A percentile compares a stretch with the other conserved stretches of the same genome.
Conservation (phyloP, 2,329 filamentous ascomycete species). For the Grosmannia huntii region DNA sequence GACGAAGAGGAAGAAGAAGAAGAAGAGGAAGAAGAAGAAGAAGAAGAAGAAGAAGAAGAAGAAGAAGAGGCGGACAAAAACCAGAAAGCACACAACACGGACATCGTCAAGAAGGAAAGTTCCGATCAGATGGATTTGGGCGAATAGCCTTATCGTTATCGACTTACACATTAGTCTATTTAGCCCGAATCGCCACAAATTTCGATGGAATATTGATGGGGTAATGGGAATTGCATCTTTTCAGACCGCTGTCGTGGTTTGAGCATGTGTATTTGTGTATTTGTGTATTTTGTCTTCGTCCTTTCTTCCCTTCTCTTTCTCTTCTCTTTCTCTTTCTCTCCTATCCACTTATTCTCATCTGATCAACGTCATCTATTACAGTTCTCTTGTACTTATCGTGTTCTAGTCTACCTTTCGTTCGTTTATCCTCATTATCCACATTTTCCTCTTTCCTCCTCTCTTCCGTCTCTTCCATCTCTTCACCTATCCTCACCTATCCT, state of each 20-base stretch:
- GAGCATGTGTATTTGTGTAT: neutral
- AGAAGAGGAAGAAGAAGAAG: neutral
- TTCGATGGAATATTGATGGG: constrained; percentile 3
- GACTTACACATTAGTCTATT: too few relatives aligned
- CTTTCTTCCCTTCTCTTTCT: neutral
- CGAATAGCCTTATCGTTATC: too few relatives aligned
- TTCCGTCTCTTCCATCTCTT: neutral
- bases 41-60: neutral
- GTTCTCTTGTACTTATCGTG: too few relatives aligned
- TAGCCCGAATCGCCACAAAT: neutral
- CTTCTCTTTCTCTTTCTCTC: too few relatives aligned
- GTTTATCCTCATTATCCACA: too few relatives aligned
- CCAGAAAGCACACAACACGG: too few relatives aligned
- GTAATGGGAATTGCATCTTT: constrained; percentile 4
- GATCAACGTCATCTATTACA: too few relatives aligned
- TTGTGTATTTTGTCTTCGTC: neutral
- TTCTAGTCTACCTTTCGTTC: too few relatives aligned
- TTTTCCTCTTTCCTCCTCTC: too few relatives aligned
- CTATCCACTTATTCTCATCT: too few relatives aligned
- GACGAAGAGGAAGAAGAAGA: constrained; percentile 2
- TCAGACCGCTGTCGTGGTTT: neutral
- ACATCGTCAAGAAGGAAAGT: too few relatives aligned
- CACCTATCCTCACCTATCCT: neutral
- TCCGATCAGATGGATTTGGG: too few relatives aligned
- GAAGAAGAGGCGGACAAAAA: neutral